Conservation (phyloP, 148 eudicot species). For the Fallopia convolvulus region DNA sequence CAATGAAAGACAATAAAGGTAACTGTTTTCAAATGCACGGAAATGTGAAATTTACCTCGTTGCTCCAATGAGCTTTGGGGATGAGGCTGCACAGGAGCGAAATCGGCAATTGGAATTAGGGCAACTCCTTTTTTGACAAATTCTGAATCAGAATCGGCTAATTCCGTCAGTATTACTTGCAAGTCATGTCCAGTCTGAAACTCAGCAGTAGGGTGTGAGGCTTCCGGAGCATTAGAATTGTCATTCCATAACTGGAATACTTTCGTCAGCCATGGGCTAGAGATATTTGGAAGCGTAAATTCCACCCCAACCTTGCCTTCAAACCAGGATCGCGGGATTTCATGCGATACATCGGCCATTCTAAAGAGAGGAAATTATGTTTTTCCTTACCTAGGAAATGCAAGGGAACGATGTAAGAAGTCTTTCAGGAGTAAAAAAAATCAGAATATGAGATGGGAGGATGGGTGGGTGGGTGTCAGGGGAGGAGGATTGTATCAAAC, state of each 20-base stretch:
- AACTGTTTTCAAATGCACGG: not conserved
- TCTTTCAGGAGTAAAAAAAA: not conserved
- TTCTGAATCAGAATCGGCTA: not conserved
- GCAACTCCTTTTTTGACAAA: not conserved
- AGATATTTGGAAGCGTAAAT: not conserved
- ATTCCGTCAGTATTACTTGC: not conserved
- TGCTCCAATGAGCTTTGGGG: not conserved
- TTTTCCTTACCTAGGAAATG: not conserved
- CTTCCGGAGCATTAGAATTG: not conserved
- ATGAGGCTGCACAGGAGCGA: not conserved
- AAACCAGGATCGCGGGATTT: not conserved
- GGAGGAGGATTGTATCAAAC: not conserved
- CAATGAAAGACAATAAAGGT: not conserved
- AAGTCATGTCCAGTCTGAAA: not conserved
- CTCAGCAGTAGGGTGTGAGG: not conserved
- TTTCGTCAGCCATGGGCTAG: not conserved
- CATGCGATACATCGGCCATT: not conserved
- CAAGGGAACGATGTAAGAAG: not conserved
- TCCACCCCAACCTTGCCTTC: not conserved
- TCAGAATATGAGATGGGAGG: not conserved
- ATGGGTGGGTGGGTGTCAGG: not conserved
- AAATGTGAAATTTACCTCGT: not conserved
- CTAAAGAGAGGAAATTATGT: not conserved
- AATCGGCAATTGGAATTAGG: not conserved
- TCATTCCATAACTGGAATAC: not conserved